Conservation (phyloP, 179 eudicot species). For the Camellia oleifera region DNA sequence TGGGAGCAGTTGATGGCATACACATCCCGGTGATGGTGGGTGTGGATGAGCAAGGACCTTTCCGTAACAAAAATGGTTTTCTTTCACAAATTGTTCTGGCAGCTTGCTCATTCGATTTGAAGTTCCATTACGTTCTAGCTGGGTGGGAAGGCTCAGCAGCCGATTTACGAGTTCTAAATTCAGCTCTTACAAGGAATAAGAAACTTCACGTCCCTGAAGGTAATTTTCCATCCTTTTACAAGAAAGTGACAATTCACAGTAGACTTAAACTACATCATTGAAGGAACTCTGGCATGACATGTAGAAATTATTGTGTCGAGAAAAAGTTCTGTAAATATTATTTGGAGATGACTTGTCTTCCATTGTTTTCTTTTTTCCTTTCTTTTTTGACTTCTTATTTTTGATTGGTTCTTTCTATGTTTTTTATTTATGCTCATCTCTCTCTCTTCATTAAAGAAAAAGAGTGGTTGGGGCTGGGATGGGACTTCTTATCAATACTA, state of each 20-base stretch:
- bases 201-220: constrained; percentile 42
- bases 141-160: constrained; percentile 52
- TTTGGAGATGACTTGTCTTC: background rate
- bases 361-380: background rate
- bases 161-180: constrained; percentile 33
- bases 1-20: constrained; percentile 44
- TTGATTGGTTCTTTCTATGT: too few relatives aligned
- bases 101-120: constrained; percentile 37
- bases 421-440: too few relatives aligned
- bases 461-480: too few relatives aligned
- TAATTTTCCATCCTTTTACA: constrained; percentile 9
- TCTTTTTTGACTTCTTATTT: background rate
- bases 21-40: constrained; percentile 44
- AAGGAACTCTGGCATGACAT: background rate
- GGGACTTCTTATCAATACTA: too few relatives aligned
- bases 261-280: background rate
- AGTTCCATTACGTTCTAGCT: constrained; percentile 36
- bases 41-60: constrained; percentile 40
- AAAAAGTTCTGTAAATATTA: background rate
- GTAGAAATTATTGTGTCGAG: background rate
- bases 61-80: constrained; percentile 34
- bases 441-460: too few relatives aligned
- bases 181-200: constrained; percentile 37
- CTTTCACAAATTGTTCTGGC: constrained; percentile 36
- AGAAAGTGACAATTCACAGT: background rate